phyloP scores from a whole-genome alignment of 257 asterid species.

The Striga asiatica region DNA sequence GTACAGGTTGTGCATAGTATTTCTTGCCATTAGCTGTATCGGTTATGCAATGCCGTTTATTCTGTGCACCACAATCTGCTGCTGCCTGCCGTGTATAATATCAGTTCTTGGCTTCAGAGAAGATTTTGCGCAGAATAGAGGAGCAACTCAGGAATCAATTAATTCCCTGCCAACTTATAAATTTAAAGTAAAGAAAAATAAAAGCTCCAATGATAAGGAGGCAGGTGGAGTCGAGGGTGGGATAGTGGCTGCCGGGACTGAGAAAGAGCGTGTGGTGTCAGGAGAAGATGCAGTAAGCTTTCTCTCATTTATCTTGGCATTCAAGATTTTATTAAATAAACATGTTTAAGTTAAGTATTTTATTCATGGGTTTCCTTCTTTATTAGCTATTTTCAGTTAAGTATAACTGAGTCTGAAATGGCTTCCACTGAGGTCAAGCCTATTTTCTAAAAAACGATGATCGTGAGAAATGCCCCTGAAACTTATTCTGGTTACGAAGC shows the following conservation, averaged over 20 bases:
- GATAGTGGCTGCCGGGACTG: constrained; percentile 90
- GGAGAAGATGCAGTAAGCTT: constrained; percentile 89
- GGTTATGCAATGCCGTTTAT: constrained; percentile 99
- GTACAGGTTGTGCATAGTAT: constrained; percentile 86
- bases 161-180: constrained; percentile 83
- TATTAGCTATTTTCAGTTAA: background rate
- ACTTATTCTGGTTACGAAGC: too few species aligned
- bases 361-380: background rate
- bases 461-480: too few species aligned
- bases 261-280: constrained; percentile 75
- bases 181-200: constrained; percentile 58
- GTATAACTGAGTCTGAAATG: background rate
- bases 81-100: constrained; percentile 96
- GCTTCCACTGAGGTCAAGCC: background rate
- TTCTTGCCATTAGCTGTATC: constrained; percentile 78
- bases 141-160: constrained; percentile 87
- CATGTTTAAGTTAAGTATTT: background rate
- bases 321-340: constrained; percentile 2
- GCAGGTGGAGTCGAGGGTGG: constrained; percentile 57
- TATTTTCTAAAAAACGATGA: too few species aligned
- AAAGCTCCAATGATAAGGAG: constrained; percentile 35
- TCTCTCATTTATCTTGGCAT: constrained; percentile 5
- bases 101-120: constrained; percentile 85
- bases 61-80: constrained; percentile 82
- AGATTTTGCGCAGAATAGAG: constrained; percentile 70